Percentiles rank a stretch among this genome's conserved stretches.
phyloP scores from a whole-genome alignment of 192 early-diverging fungal genomes.

The Gaertneriomyces sp. region DNA sequence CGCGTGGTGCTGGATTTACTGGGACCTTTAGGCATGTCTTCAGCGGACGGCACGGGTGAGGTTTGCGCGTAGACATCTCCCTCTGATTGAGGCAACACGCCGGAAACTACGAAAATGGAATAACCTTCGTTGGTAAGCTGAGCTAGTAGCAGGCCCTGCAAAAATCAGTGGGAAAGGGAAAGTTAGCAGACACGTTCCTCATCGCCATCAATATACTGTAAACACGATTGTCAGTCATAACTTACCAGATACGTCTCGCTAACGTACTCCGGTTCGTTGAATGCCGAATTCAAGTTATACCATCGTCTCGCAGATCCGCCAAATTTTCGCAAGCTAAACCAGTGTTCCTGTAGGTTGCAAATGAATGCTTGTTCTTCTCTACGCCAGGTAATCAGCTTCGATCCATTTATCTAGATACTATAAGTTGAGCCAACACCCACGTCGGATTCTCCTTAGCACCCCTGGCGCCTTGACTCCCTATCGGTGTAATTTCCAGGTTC shows the following conservation, averaged over 20 bases:
- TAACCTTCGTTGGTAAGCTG: slow-evolving; percentile 48
- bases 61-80: slow-evolving; percentile 39
- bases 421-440: slow-evolving; percentile 22
- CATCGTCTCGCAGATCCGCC: slow-evolving; percentile 57
- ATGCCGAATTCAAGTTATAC: slow-evolving; percentile 72
- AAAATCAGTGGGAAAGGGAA: slow-evolving; percentile 3
- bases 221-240: no score
- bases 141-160: slow-evolving; percentile 36
- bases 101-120: slow-evolving; percentile 46
- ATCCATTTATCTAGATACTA: not conserved
- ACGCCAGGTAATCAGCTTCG: not conserved
- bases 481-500: slow-evolving; percentile 56
- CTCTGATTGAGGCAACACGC: slow-evolving; percentile 28
- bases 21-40: slow-evolving; percentile 9
- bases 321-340: slow-evolving; percentile 70
- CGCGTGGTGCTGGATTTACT: slow-evolving; percentile 2
- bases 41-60: slow-evolving; percentile 31
- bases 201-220: not conserved
- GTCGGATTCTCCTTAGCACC: slow-evolving; percentile 51
- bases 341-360: slow-evolving; percentile 61
- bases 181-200: not conserved
- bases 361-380: slow-evolving; percentile 60
- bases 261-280: slow-evolving; percentile 50
- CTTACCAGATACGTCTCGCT: slow-evolving; percentile 63
- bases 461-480: slow-evolving; percentile 43